Percentiles rank a stretch among this genome's conserved stretches.
Evolutionary conservation across 805 yeast species (phyloP).

Genomic region (Lipomyces sp.): DNA sequence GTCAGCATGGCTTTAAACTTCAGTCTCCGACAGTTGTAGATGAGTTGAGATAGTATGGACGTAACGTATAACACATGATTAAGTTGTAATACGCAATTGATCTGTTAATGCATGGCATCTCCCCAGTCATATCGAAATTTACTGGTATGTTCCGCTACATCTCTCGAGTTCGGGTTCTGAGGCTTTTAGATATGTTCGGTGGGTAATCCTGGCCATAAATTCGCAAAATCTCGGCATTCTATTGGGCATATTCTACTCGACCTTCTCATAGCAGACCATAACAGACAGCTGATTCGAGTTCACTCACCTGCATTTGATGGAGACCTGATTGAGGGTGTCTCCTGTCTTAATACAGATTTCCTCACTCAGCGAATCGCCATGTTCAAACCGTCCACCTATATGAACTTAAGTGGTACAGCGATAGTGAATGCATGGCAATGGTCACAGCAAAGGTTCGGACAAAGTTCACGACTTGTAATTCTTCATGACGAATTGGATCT

Average conservation of each 20-base stretch:
- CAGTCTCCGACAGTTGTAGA: neutral
- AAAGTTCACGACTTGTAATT: constrained; percentile 56
- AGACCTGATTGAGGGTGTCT: constrained; percentile 37
- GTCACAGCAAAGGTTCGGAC: constrained; percentile 38
- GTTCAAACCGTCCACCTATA: constrained; percentile 61
- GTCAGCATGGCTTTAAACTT: neutral
- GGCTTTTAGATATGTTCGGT: constrained; percentile 54
- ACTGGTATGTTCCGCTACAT: neutral
- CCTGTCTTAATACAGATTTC: constrained; percentile 39
- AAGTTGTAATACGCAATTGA: neutral
- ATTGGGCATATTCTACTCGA: constrained; percentile 69
- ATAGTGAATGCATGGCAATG: constrained; percentile 56
- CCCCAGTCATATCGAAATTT: neutral
- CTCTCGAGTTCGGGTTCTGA: neutral
- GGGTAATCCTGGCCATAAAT: constrained; percentile 77
- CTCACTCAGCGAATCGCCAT: constrained; percentile 45
- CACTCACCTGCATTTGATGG: constrained; percentile 21
- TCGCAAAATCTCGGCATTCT: constrained; percentile 70
- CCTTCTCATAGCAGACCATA: constrained; percentile 31
- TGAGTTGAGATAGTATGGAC: too few relatives aligned
- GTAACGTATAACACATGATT: too few relatives aligned
- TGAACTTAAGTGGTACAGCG: constrained; percentile 74
- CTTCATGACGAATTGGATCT: constrained; percentile 80
- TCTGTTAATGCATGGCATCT: neutral
- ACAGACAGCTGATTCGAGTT: constrained; percentile 19